Evolutionary conservation across 495 filamentous ascomycete species (phyloP).

Genomic region (Aspergillus ellipticus): DNA sequence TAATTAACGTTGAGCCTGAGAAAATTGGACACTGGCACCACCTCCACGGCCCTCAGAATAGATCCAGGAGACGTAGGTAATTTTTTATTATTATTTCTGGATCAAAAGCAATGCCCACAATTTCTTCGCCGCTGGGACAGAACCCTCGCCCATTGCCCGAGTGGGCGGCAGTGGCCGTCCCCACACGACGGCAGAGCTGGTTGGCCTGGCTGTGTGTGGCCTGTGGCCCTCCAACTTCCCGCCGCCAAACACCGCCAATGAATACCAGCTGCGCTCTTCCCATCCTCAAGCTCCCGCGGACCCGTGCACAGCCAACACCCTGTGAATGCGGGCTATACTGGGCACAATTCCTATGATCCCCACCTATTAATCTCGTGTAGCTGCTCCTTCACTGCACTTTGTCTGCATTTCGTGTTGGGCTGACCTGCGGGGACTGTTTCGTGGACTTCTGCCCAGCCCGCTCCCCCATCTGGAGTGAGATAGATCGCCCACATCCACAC

Average conservation of each 20-base stretch:
- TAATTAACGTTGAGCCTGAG: too few species aligned
- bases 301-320: background rate
- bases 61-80: too few species aligned
- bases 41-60: too few species aligned
- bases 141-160: too few species aligned
- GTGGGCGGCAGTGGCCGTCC: background rate
- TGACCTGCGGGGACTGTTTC: background rate
- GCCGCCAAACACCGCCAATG: conserved; percentile 12
- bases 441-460: background rate
- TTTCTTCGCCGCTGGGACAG: too few species aligned
- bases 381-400: background rate
- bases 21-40: too few species aligned
- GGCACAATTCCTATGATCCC: too few species aligned
- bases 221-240: background rate
- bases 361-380: background rate
- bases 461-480: background rate
- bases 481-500: background rate
- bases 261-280: conserved; percentile 4
- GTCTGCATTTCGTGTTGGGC: background rate
- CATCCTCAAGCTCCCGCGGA: background rate
- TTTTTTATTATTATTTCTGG: too few species aligned
- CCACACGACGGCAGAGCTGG: conserved; percentile 17
- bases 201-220: background rate
- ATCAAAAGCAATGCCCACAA: too few species aligned
- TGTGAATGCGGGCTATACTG: background rate